Evolutionary conservation across 2,329 filamentous ascomycete species (phyloP).

Genomic region (Sporothrix euskadiensis): DNA sequence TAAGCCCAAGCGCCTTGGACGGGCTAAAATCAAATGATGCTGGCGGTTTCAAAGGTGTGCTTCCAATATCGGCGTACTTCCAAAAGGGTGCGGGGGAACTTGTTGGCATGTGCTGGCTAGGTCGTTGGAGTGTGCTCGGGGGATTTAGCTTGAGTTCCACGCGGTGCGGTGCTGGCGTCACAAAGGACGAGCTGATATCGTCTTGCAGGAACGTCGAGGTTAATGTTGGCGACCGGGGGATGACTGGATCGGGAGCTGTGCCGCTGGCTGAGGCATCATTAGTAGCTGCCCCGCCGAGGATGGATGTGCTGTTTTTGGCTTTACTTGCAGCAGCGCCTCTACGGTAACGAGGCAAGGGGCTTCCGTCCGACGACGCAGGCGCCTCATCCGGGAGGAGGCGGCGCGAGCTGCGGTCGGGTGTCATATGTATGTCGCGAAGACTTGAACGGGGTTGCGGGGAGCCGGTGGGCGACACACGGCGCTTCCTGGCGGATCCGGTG

Average conservation of each 20-base stretch:
- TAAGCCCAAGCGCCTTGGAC: slow-evolving; percentile 45
- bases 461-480: slow-evolving; percentile 54
- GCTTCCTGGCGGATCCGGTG: slow-evolving; percentile 56
- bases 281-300: slow-evolving; percentile 24
- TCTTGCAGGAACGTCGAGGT: slow-evolving; percentile 64
- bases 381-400: slow-evolving; percentile 45
- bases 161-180: slow-evolving; percentile 72
- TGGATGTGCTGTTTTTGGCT: slow-evolving; percentile 25
- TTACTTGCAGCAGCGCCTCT: slow-evolving; percentile 42
- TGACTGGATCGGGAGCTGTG: slow-evolving; percentile 39
- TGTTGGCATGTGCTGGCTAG: slow-evolving; percentile 82
- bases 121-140: slow-evolving; percentile 76
- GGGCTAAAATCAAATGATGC: slow-evolving; percentile 59
- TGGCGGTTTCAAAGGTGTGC: slow-evolving; percentile 62
- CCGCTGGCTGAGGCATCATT: slow-evolving; percentile 27
- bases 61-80: slow-evolving; percentile 78
- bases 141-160: slow-evolving; percentile 75
- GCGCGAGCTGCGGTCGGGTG: slow-evolving; percentile 55
- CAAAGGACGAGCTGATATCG: slow-evolving; percentile 61
- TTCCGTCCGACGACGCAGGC: slow-evolving; percentile 52
- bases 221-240: slow-evolving; percentile 60
- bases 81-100: slow-evolving; percentile 85
- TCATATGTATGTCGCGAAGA: slow-evolving; percentile 55
- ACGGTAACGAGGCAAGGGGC: slow-evolving; percentile 60
- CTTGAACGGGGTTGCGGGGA: slow-evolving; percentile 58